Evolutionary conservation across 2,329 filamentous ascomycete species (phyloP), one percentile per base, ranked within the genome.

Genomic region (Trichoderma atroviride): DNA sequence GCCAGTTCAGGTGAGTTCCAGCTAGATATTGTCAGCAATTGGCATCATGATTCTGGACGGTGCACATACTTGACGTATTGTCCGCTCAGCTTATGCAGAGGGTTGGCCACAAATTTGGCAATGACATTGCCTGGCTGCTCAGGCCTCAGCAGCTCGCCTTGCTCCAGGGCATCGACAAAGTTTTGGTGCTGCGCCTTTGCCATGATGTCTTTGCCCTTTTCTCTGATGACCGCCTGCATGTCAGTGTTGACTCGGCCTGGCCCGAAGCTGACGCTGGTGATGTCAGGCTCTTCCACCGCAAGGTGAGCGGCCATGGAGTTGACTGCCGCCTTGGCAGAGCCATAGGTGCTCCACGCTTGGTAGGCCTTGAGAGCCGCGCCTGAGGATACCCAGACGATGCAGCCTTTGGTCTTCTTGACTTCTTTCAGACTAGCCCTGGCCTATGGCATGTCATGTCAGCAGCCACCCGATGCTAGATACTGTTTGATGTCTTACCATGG

Each of bases 41-140:
- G 33, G 24, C 27, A n/a, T 61, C 11, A 5, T 35, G 9, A 57
- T 50, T 4, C 24, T 13, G 37, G 24, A 31, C 13, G 24, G 33
- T 19, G 22, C 3, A 68, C 85, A 71, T 84, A 92, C 88, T 80
- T 89, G 74, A 96, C 81, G 76, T 92, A 94, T 75, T 89, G 89
- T 33, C 96, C 96, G 75, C 87, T 94, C 73, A 97, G 80, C 22
- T 89, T 86, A 67, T 82, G 87, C 4, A 87, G 84, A 6, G 89
- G 92, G 58, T 86, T 83, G 19, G 92, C 78, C 0, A 89, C 90
- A 71, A 98, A 83, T 75, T 88, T 91, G 3, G 94, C 94, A 80
- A 98, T 95, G 14, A 97, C 93, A 79, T 90, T 83, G 0, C 93
- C 95, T 0, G 95, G 92, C 80, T 94, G 91, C 75, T 97, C 93